Base-by-base conservation (phyloP, 306 rosid genomes). In the Casuarina cunninghamiana region DNA sequence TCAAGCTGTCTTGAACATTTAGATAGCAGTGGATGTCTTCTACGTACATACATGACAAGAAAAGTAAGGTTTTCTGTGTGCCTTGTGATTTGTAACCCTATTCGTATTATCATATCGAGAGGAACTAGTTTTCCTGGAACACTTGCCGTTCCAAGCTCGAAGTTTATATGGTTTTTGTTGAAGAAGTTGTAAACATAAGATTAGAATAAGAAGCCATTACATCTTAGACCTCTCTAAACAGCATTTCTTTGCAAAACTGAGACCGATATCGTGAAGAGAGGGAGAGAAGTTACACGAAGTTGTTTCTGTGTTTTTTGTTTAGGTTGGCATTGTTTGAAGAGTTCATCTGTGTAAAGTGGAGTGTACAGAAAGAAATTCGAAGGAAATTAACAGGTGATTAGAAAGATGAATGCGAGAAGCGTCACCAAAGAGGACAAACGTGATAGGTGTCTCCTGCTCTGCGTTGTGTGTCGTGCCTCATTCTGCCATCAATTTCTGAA, bases 401-500 rank as follows among this genome's bases (percentile, higher is more conserved):
- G 51, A 66, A 66, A 42, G 71, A 66, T n/a, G 71, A 66, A 66
- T 66, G 71, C 41, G 44, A 66, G 71, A 66, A 66, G 37, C 50
- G 50, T 66, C 71, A 66, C 49, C 50, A 53, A 63, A 65, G 37
- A 41, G 32, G 54, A 54, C 43, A 60, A 19, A 37, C 26, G 72
- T 26, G 73, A 73, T 71, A 48, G 48, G 51, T 42, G 49, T 62
- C 45, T 39, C 8, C 45, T 12, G 55, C 50, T 5, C 12, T 6
- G 43, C 46, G 26, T 55, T 46, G 69, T 43, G 75, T 39, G 71
- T 63, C 41, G 80, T 73, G 76, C 67, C 76, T 74, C 71, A 83
- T 78, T 78, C 80, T 75, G 83, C 77, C 77, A 80, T 83, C 80
- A 86, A 80, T 77, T 74, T 75, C 77, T 55, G 81, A 83, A 86